Percentiles rank a stretch among this genome's conserved stretches.
Evolutionary conservation across 805 yeast genomes (phyloP).

Genomic region (Barnettozyma siamensis): DNA sequence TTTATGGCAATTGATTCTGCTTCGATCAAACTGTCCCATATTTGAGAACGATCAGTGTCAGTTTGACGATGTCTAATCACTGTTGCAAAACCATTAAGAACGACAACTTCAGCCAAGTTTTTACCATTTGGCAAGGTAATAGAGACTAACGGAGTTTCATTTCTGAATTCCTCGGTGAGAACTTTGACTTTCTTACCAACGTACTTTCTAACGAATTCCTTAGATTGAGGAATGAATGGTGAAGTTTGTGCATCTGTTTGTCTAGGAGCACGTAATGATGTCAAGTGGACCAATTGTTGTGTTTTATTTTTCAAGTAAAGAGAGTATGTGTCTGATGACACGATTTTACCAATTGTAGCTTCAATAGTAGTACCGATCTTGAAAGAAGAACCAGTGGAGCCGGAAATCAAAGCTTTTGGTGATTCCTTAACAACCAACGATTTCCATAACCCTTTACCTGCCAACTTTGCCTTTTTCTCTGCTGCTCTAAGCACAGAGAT

Average conservation of each 20-base stretch:
- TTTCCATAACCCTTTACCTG: constrained; percentile 56
- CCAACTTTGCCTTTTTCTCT: constrained; percentile 54
- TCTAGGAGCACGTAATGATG: constrained; percentile 74
- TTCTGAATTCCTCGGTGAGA: constrained; percentile 61
- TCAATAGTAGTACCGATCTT: constrained; percentile 43
- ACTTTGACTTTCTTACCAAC: constrained; percentile 69
- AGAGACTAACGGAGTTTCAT: constrained; percentile 61
- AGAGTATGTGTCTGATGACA: constrained; percentile 63
- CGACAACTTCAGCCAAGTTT: constrained; percentile 57
- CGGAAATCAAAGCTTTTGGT: constrained; percentile 17
- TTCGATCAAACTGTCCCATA: constrained; percentile 75
- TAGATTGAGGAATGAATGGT: constrained; percentile 57
- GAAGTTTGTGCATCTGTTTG: constrained; percentile 47
- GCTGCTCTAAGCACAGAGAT: constrained; percentile 60
- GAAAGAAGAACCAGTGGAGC: constrained; percentile 18
- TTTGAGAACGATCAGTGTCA: constrained; percentile 60
- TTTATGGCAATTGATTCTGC: constrained; percentile 56
- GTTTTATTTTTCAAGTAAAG: constrained; percentile 45
- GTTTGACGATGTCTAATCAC: constrained; percentile 75
- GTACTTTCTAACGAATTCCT: constrained; percentile 65
- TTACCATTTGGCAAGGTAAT: constrained; percentile 44
- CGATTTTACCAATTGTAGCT: constrained; percentile 53
- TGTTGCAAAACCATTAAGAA: constrained; percentile 65
- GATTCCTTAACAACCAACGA: constrained; percentile 23
- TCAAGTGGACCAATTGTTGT: constrained; percentile 58